Base-by-base conservation (phyloP, 2,329 filamentous ascomycete species). In the Aspergillus persii region DNA sequence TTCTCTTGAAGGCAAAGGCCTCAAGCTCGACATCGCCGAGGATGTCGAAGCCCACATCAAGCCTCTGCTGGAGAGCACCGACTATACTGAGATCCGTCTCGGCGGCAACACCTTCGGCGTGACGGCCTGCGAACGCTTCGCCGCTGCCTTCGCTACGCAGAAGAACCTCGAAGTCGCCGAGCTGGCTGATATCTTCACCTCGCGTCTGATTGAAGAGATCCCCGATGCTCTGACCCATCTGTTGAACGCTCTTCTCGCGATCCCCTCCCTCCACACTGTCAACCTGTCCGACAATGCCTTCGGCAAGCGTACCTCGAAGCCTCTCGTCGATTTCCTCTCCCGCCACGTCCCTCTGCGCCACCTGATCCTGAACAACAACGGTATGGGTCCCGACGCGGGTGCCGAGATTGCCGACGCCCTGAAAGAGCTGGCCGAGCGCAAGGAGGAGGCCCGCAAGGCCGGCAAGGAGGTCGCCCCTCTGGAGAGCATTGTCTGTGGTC, bases 281-380 rank as follows among this genome's bases (percentile, higher is more conserved):
- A 96, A 98, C 77, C 85, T 99, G 46, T 96, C 94, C 78, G 95
- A 99, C 79, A 99, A 99, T 77, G 95, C 95, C 50, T 99, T 99
- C 71, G 95, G 95, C 58, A 86, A 97, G 62, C 97, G 96, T 79
- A 96, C 92, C 15, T 90, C 96, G 76, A 92, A 91, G 39, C 95
- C 94, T 8, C 86, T 99, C 52, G 91, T 96, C 67, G 90, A 91
- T 61, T 99, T 99, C 80, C 86, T 99, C 62, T 88, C 90, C 57
- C 84, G 88, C 59, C 94, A 98, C 78, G 86, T 90, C 3, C 94
- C 95, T 2, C 87, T 99, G 47, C 92, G 93, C 77, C 93, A 97
- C 77, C 86, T 99, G 30, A 92, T 96, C 77, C 87, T 99, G 59
- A 98, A 98, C 83, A 99, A 99, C 83, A 99, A 99, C 76, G 95